phyloP scores from a whole-genome alignment of 1,139 yeast genomes.

The Pichia sorboxylosa region DNA sequence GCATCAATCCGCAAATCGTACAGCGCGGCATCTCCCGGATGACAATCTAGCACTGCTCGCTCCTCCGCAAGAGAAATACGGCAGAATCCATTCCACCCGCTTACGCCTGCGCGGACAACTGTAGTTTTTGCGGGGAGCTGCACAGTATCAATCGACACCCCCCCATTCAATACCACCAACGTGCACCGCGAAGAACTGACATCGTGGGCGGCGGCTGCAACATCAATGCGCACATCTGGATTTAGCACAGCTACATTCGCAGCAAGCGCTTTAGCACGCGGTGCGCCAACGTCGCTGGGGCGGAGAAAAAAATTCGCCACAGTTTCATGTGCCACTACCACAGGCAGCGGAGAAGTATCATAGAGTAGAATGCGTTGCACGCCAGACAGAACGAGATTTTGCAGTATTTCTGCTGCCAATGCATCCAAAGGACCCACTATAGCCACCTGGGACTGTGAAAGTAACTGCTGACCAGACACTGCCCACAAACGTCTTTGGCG shows the following conservation, averaged over 20 bases:
- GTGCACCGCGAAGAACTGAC: too few species aligned
- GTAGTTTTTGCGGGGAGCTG: too few species aligned
- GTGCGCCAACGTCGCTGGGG: constrained; percentile 8
- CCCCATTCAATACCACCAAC: too few species aligned
- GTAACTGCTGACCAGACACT: constrained; percentile 52
- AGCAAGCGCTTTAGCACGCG: too few species aligned
- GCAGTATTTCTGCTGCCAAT: constrained; percentile 57
- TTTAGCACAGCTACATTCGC: too few species aligned
- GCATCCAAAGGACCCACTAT: constrained; percentile 45
- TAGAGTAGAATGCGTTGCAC: constrained; percentile 56
- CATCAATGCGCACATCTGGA: too few species aligned
- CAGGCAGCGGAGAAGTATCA: constrained; percentile 24
- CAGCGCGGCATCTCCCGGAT: constrained; percentile 32
- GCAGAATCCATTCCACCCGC: too few species aligned
- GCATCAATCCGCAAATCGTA: constrained; percentile 59
- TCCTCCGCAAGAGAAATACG: too few species aligned
- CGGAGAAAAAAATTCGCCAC: constrained; percentile 54
- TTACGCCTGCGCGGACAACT: too few species aligned
- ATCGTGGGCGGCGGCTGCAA: too few species aligned
- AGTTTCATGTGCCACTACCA: constrained; percentile 34
- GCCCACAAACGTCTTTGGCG: constrained; percentile 90
- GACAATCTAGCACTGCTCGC: too few species aligned
- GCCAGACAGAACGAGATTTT: constrained; percentile 76
- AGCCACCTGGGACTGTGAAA: constrained; percentile 51
- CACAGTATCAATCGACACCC: too few species aligned